These are phyloP conservation scores for Kurtzmaniella cleridarum DNA, from an alignment of 805 yeast species.

Conservation along the genomic window DNA sequence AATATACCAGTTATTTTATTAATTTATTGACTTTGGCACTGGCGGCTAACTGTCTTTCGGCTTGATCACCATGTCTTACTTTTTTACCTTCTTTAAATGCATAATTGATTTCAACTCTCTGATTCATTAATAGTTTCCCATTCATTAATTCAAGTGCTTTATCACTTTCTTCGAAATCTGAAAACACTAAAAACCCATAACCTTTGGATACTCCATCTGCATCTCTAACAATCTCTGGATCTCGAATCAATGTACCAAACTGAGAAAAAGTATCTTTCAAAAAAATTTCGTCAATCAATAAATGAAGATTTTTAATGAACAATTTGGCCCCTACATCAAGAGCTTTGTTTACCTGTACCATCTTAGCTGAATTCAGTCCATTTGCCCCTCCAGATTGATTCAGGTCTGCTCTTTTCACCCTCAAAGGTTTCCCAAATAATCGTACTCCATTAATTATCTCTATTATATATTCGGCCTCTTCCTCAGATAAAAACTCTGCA, in stretches of 20 bases:
- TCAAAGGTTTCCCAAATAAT: constrained; percentile 56
- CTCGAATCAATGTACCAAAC: constrained; percentile 58
- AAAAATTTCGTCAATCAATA: constrained; percentile 55
- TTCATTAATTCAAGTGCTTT: constrained; percentile 64
- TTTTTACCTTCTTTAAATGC: constrained; percentile 60
- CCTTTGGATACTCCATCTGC: constrained; percentile 50
- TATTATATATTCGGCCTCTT: constrained; percentile 68
- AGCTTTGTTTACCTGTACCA: not conserved
- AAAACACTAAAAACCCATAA: constrained; percentile 62
- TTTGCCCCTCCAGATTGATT: constrained; percentile 6
- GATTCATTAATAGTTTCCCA: constrained; percentile 64
- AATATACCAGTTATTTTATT: not conserved
- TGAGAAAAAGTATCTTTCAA: constrained; percentile 54
- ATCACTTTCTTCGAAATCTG: constrained; percentile 65
- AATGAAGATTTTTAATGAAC: constrained; percentile 58
- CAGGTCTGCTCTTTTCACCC: constrained; percentile 48
- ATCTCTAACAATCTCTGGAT: constrained; percentile 49
- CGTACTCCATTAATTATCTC: constrained; percentile 55
- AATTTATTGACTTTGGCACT: constrained; percentile 47
- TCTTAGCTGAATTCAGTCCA: constrained; percentile 9
- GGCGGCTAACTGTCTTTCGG: constrained; percentile 66
- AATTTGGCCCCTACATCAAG: constrained; percentile 48
- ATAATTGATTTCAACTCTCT: constrained; percentile 55
- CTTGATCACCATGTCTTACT: constrained; percentile 67
- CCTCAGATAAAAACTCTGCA: constrained; percentile 55